Evolutionary conservation across 495 filamentous ascomycete genomes (phyloP).

Genomic region (Penicillium goetzii): DNA sequence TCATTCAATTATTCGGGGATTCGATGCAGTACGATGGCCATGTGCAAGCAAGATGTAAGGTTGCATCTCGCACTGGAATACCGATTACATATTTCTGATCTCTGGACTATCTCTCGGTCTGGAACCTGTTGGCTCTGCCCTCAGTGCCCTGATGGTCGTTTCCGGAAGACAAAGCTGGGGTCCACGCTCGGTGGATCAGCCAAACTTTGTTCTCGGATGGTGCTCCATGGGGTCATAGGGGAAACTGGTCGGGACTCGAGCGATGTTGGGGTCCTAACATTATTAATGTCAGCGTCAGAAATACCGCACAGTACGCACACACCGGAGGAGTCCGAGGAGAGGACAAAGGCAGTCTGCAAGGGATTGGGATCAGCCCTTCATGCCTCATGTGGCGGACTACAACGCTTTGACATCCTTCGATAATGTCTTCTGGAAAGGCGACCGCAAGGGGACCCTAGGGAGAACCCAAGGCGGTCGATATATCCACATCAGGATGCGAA

Average conservation of each 20-base stretch:
- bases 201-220: slow-evolving; percentile 19
- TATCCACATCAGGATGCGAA: not conserved
- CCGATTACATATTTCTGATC: not conserved
- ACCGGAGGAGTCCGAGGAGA: not conserved
- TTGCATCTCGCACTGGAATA: slow-evolving; percentile 3
- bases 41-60: slow-evolving; percentile 25
- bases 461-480: not conserved
- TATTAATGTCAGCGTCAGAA: not conserved
- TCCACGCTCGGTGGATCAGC: slow-evolving; percentile 15
- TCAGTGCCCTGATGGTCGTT: slow-evolving; percentile 23
- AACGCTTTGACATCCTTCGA: slow-evolving; percentile 23
- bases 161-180: slow-evolving; percentile 23
- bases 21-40: slow-evolving; percentile 17
- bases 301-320: slow-evolving; percentile 4
- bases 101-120: not conserved
- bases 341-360: slow-evolving; percentile 15
- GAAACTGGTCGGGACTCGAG: not conserved
- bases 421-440: slow-evolving; percentile 25
- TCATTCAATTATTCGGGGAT: slow-evolving; percentile 10
- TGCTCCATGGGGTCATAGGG: slow-evolving; percentile 18
- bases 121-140: not conserved
- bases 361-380: slow-evolving; percentile 18
- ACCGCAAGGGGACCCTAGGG: not conserved
- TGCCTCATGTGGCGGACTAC: slow-evolving; percentile 23
- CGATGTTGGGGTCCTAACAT: not conserved